phyloP scores from a whole-genome alignment of 768 basidiomycete species.

The Baorangia bicolor region DNA sequence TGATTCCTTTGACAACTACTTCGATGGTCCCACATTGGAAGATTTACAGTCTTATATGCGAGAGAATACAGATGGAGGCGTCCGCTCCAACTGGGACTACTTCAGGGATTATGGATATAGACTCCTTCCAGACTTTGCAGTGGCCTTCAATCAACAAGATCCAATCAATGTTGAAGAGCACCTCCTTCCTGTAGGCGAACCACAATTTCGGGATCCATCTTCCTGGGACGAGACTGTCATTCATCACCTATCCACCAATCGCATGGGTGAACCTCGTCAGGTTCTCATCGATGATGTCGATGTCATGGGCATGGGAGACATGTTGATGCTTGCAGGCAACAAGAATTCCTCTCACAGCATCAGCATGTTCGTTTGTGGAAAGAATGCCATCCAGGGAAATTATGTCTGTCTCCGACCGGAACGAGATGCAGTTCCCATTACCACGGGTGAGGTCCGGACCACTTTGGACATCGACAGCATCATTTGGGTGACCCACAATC shows the following conservation, averaged over 20 bases:
- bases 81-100: background rate
- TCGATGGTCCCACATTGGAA: background rate
- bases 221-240: background rate
- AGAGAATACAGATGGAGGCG: background rate
- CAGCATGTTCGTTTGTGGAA: slow-evolving; percentile 1
- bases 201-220: background rate
- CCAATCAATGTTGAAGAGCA: background rate
- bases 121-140: background rate
- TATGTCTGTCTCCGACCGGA: slow-evolving; percentile 1
- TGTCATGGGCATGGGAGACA: slow-evolving; percentile 3
- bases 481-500: background rate
- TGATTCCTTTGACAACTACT: background rate
- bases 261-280: background rate
- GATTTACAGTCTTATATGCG: background rate
- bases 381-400: background rate
- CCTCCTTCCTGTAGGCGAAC: background rate
- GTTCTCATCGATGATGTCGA: background rate
- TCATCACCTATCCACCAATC: background rate
- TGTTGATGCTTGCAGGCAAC: background rate
- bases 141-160: background rate
- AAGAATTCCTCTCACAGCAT: background rate
- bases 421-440: background rate
- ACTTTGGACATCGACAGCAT: slow-evolving; percentile 7
- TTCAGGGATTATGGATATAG: slow-evolving; percentile 8
- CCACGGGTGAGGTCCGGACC: background rate